A percentile compares a stretch with the other conserved stretches of the same genome.
These are phyloP conservation scores for Cyclotella atomus DNA, from an alignment of 108 stramenopile species.

Conservation along the genomic window DNA sequence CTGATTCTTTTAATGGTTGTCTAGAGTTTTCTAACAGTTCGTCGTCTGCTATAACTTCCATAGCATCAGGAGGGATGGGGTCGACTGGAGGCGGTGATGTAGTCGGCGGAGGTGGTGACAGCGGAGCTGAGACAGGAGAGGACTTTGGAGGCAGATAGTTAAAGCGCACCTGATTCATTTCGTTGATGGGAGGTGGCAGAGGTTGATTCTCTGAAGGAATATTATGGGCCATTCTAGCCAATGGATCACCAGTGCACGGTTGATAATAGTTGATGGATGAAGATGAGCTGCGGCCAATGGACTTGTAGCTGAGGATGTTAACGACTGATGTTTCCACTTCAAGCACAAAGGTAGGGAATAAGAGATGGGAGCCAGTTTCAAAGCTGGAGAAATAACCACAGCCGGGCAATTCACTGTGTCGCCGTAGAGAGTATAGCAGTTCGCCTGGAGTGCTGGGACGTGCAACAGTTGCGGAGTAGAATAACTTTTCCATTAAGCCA, in stretches of 20 bases:
- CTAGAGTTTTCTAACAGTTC: background rate
- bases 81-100: background rate
- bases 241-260: background rate
- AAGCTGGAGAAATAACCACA: slow-evolving; percentile 17
- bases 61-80: background rate
- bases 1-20: background rate
- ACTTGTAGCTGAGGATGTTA: slow-evolving; percentile 3
- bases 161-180: background rate
- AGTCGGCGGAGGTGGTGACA: background rate
- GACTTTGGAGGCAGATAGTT: background rate
- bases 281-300: background rate
- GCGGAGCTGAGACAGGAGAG: background rate
- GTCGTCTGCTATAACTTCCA: background rate
- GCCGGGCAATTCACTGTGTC: background rate
- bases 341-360: slow-evolving; percentile 9
- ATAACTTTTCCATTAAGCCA: slow-evolving; percentile 19
- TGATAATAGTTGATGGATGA: slow-evolving; percentile 5
- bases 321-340: slow-evolving; percentile 13
- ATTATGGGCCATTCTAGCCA: background rate
- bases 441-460: slow-evolving; percentile 12
- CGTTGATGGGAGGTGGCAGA: too few relatives aligned
- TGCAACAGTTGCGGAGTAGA: slow-evolving; percentile 17
- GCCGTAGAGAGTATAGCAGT: slow-evolving; percentile 14
- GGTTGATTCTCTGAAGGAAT: slow-evolving; percentile 7
- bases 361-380: background rate